These are phyloP conservation scores for Leishmania braziliensis DNA, from an alignment of 208 protist genomes.

Conservation along the genomic window DNA sequence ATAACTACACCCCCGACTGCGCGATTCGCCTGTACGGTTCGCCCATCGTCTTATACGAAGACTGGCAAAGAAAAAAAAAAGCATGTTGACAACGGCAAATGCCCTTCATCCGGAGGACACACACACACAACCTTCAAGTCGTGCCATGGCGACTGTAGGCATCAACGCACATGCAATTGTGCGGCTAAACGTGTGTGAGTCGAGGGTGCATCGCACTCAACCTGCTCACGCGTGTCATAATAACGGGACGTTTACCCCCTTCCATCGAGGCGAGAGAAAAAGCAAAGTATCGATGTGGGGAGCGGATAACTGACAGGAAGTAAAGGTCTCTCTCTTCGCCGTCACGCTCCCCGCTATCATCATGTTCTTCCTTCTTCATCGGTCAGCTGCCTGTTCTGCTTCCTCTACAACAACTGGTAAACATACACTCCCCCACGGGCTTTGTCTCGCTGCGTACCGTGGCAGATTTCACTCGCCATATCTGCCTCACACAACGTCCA, in stretches of 20 bases:
- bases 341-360: background rate
- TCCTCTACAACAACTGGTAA: background rate
- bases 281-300: background rate
- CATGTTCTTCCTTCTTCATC: background rate
- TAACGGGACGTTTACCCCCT: background rate
- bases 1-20: background rate
- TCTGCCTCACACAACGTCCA: background rate
- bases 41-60: background rate
- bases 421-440: background rate
- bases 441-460: background rate
- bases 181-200: background rate
- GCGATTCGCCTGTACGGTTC: background rate
- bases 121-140: background rate
- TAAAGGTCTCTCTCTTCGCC: background rate
- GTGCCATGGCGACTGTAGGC: background rate
- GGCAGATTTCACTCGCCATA: background rate
- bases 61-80: background rate
- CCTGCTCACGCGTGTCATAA: background rate
- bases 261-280: background rate
- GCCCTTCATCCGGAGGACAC: background rate
- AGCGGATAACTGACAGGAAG: background rate
- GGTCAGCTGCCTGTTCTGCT: background rate
- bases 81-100: background rate
- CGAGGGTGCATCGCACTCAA: background rate
- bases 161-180: background rate